Base-by-base conservation (phyloP, 2,329 filamentous ascomycete species). In the Xylaria arbuscula region DNA sequence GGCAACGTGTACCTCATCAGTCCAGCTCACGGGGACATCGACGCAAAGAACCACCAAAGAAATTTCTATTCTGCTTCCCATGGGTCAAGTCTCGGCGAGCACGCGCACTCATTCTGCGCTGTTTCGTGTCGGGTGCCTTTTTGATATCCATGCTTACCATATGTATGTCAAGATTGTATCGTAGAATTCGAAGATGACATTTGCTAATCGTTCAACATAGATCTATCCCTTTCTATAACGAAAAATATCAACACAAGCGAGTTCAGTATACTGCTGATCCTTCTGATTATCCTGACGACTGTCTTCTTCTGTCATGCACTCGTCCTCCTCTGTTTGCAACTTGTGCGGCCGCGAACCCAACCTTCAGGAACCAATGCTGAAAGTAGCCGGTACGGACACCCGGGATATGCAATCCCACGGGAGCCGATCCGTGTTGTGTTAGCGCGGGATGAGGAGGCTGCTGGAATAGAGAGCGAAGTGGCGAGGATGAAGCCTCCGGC, bases 261-360 rank as follows among this genome's bases (percentile, higher is more conserved):
- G 79, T 90, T 97, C 76, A 92, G 93, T 74, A 88, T 97, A 67
- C 84, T 97, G 62, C 86, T 97, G 68, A 90, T 97, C 65, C 85
- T 97, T 62, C 85, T 94, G 71, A 90, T 97, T 66, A 81, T 97
- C 60, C 83, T 90, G 61, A 86, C 90, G 40, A 90, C 91, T 1
- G 88, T 95, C 72, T 89, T 97, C 80, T 96, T 97, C 84, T 91
- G 89, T 75, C 93, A 97, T 80, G 88, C 90, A 50, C 81, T 96
- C 17, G 87, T 96, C 66, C 89, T 92, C 19, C 84, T 97, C 3
- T 90, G 88, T 79, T 86, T 97, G 80, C 79, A 92, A 56, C 80
- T 91, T 15, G 80, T 89, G 63, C 85, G 84, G 42, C 84, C 84
- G 80, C 63, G 78, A 38, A 60, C 28, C n/a, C 40, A 50, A 19